These are phyloP conservation scores for Coprinellus aureogranulatus DNA, from an alignment of 768 basidiomycete genomes.

Conservation along the genomic window DNA sequence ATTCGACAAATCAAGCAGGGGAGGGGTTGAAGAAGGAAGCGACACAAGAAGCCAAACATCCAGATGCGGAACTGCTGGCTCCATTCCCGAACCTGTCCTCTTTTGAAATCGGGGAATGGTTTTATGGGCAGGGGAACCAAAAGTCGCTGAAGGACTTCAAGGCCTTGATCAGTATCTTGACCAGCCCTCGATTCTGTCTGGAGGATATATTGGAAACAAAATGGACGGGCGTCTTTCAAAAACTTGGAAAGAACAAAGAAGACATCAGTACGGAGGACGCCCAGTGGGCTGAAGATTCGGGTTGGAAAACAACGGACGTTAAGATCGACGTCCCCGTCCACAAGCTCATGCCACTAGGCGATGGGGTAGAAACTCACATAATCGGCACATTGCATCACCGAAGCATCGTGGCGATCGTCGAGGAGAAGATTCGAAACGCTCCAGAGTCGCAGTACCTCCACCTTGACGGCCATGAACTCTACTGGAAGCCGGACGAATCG, in stretches of 20 bases:
- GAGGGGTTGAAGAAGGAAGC: too few relatives aligned
- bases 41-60: too few relatives aligned
- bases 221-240: neutral
- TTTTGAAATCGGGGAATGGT: neutral
- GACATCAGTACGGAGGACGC: neutral
- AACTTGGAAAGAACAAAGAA: neutral
- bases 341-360: neutral
- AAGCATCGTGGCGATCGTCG: neutral
- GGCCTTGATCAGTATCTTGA: neutral
- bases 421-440: conserved; percentile 2
- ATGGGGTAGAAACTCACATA: neutral
- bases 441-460: conserved; percentile 10
- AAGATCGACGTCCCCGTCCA: conserved; percentile 3
- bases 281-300: neutral
- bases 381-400: neutral
- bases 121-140: neutral
- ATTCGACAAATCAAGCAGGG: too few relatives aligned
- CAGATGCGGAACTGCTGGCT: too few relatives aligned
- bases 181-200: neutral
- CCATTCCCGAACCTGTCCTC: neutral
- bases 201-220: neutral
- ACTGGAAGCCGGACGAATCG: conserved; percentile 5
- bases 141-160: conserved; percentile 1
- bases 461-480: conserved; percentile 10
- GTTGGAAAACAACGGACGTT: neutral